A percentile compares a stretch with the other conserved stretches of the same genome.
Conservation (phyloP, 2,329 filamentous ascomycete species). For the Fusarium udum region DNA sequence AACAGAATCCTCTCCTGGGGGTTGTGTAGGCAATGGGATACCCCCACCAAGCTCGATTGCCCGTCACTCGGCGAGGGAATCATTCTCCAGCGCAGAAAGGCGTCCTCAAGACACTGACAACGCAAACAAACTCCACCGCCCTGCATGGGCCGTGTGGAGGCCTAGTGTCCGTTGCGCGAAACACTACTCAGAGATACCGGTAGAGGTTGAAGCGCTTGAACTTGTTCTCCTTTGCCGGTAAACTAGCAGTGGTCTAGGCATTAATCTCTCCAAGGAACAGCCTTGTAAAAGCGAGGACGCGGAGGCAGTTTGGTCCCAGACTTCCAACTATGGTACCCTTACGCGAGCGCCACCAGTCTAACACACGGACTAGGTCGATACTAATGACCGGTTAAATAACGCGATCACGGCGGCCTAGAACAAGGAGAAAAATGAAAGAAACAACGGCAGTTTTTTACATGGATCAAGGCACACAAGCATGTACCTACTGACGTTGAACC, state of each 20-base stretch:
- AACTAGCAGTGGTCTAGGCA: conserved; percentile 27
- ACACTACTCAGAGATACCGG: neutral
- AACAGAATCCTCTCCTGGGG: neutral
- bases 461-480: neutral
- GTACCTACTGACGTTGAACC: neutral
- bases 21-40: neutral
- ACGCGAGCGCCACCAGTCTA: conserved; percentile 35
- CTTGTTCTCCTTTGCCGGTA: conserved; percentile 16
- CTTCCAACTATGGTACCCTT: conserved; percentile 23
- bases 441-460: neutral
- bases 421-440: conserved; percentile 3
- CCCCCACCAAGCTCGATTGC: conserved; percentile 6
- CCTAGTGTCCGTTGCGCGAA: conserved; percentile 19
- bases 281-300: conserved; percentile 28
- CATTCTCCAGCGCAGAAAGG: conserved; percentile 25
- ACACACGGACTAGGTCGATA: conserved; percentile 6
- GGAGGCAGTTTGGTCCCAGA: neutral
- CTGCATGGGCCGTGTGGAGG: conserved; percentile 28
- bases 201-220: conserved; percentile 7
- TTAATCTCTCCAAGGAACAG: conserved; percentile 32
- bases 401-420: conserved; percentile 38
- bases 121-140: conserved; percentile 15
- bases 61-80: neutral
- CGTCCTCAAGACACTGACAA: conserved; percentile 25
- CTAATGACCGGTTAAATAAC: conserved; percentile 14